Evolutionary conservation across 1,284 basidiomycete genomes (phyloP).

Genomic region (Ustanciosporium gigantosporum): DNA sequence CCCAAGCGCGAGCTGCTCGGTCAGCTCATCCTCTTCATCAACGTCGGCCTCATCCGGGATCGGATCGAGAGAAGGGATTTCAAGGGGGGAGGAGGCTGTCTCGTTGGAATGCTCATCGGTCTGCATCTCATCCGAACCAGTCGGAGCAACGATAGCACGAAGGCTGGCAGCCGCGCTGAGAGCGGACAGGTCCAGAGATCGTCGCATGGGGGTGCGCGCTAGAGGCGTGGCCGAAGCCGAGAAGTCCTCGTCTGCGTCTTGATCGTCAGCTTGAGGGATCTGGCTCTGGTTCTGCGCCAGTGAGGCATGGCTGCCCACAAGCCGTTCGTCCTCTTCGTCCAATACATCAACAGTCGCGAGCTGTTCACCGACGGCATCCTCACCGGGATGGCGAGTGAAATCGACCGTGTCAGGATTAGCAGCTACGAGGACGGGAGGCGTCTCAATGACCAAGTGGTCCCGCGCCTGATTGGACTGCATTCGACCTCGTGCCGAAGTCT

Average conservation of each 20-base stretch:
- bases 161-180: slow-evolving; percentile 7
- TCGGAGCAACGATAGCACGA: neutral
- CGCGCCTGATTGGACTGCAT: neutral
- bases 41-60: slow-evolving; percentile 33
- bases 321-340: slow-evolving; percentile 33
- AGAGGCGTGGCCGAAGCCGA: slow-evolving; percentile 36
- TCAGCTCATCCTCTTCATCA: slow-evolving; percentile 30
- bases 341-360: slow-evolving; percentile 26
- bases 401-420: slow-evolving; percentile 39
- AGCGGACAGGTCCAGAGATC: slow-evolving; percentile 14
- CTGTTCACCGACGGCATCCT: slow-evolving; percentile 17
- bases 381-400: slow-evolving; percentile 20
- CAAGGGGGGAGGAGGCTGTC: slow-evolving; percentile 12
- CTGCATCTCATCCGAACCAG: neutral
- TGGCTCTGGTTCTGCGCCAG: neutral
- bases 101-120: slow-evolving; percentile 5
- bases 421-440: slow-evolving; percentile 32
- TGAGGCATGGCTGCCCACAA: neutral
- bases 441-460: slow-evolving; percentile 21
- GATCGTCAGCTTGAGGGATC: neutral
- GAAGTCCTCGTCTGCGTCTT: slow-evolving; percentile 14
- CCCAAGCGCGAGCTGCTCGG: slow-evolving; percentile 34
- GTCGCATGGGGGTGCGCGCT: slow-evolving; percentile 24
- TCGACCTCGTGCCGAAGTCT: neutral
- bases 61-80: slow-evolving; percentile 33